A percentile compares a stretch with the other conserved stretches of the same genome.
Evolutionary conservation across 176 grass and related monocot species (phyloP).

Genomic region (Phyllostachys edulis): DNA sequence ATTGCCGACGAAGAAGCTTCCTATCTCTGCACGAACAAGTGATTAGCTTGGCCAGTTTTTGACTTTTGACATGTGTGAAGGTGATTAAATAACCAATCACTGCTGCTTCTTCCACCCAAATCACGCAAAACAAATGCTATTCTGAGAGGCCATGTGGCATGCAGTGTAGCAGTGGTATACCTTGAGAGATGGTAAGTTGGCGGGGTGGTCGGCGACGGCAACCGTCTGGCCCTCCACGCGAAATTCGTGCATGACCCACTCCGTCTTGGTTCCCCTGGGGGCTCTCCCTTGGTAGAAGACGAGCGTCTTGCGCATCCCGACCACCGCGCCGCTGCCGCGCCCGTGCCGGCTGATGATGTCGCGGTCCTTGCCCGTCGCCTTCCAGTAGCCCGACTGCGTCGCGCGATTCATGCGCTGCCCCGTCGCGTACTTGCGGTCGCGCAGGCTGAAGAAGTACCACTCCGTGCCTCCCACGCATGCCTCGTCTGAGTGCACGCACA

Average conservation of each 20-base stretch:
- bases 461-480: slow-evolving; percentile 47
- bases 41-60: not conserved
- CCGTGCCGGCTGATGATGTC: slow-evolving; percentile 26
- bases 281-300: slow-evolving; percentile 82
- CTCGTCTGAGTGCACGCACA: not conserved
- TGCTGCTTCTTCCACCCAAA: not conserved
- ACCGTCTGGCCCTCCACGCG: slow-evolving; percentile 40
- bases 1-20: not conserved
- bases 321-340: not conserved
- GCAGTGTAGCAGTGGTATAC: not conserved
- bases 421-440: slow-evolving; percentile 85
- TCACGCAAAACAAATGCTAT: slow-evolving; percentile 1
- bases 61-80: not conserved
- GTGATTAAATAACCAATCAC: not conserved
- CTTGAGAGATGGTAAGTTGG: slow-evolving; percentile 8
- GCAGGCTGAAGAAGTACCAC: slow-evolving; percentile 85
- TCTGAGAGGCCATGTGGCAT: not conserved
- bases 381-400: slow-evolving; percentile 74
- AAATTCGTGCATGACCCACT: slow-evolving; percentile 90
- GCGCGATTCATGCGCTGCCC: slow-evolving; percentile 77
- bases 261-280: slow-evolving; percentile 62
- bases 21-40: not conserved
- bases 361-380: slow-evolving; percentile 76
- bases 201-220: slow-evolving; percentile 6
- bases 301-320: slow-evolving; percentile 83